These are phyloP conservation scores for Monosporascus sp. DNA, from an alignment of 2,329 filamentous ascomycete genomes.

Conservation along the genomic window DNA sequence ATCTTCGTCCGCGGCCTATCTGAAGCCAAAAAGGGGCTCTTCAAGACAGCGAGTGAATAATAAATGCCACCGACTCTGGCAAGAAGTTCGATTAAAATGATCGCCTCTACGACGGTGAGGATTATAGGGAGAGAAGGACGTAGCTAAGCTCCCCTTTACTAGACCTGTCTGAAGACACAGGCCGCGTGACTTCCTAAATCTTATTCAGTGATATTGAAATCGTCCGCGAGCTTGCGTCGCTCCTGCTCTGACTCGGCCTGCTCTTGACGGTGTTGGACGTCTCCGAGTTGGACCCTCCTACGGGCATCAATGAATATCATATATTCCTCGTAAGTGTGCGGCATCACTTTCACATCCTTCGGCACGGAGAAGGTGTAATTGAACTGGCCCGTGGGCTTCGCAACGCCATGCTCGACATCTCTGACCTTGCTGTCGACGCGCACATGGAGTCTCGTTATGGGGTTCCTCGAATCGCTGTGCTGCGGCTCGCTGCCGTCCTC, in stretches of 20 bases:
- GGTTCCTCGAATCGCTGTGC: constrained; percentile 19
- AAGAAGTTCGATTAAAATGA: too few relatives aligned
- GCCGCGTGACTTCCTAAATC: neutral
- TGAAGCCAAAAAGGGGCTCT: too few relatives aligned
- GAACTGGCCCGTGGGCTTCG: constrained; percentile 67
- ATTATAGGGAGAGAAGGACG: too few relatives aligned
- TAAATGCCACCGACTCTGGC: too few relatives aligned
- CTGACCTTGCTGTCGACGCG: constrained; percentile 67
- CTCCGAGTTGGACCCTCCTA: constrained; percentile 30
- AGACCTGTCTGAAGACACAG: too few relatives aligned
- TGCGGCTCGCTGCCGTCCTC: constrained; percentile 42
- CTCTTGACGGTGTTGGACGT: constrained; percentile 21
- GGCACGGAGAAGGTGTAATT: constrained; percentile 57
- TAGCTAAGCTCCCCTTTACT: too few relatives aligned
- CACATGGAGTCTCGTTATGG: constrained; percentile 55
- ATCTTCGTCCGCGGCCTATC: too few relatives aligned
- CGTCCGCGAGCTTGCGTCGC: constrained; percentile 5
- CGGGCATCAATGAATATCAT: constrained; percentile 40
- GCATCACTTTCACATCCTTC: constrained; percentile 31
- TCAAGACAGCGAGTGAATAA: too few relatives aligned
- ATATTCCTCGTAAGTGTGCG: constrained; percentile 35
- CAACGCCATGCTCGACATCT: constrained; percentile 57
- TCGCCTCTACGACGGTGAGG: too few relatives aligned
- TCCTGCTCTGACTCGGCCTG: constrained; percentile 10
- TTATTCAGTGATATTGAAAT: constrained; percentile 19